Evolutionary conservation across 441 rosid genomes (phyloP).

Genomic region (Geranium incanum): DNA sequence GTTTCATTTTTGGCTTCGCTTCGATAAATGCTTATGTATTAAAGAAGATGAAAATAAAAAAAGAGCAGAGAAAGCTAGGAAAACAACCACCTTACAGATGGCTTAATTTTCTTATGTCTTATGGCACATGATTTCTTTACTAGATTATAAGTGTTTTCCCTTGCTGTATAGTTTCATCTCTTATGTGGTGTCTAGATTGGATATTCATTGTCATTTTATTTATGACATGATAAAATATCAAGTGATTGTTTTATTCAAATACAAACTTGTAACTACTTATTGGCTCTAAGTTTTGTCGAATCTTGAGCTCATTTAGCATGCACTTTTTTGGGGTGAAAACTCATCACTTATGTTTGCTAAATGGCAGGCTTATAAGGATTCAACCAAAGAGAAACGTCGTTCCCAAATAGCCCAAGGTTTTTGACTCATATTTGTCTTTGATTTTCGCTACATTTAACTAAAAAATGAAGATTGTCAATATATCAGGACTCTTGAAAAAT

Average conservation of each 20-base stretch:
- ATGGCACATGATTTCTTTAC: neutral
- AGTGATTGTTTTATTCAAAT: neutral
- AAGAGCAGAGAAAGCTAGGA: neutral
- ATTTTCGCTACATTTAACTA: slow-evolving; percentile 6
- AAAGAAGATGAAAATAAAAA: neutral
- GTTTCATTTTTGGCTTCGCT: neutral
- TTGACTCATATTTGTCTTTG: slow-evolving; percentile 5
- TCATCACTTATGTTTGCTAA: slow-evolving; percentile 13
- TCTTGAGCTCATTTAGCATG: neutral
- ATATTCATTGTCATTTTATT: neutral
- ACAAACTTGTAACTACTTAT: neutral
- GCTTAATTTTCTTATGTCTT: neutral
- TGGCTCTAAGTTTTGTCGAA: neutral
- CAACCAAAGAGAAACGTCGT: slow-evolving; percentile 91
- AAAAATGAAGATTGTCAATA: neutral
- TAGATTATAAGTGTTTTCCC: neutral
- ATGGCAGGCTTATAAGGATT: slow-evolving; percentile 81
- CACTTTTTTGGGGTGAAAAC: neutral
- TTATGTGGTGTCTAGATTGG: neutral
- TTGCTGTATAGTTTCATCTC: neutral
- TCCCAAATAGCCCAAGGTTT: slow-evolving; percentile 97
- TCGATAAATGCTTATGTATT: neutral
- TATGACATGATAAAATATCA: neutral
- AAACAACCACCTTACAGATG: neutral
- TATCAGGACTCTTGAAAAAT: neutral